Percentiles rank a stretch among this genome's conserved stretches.
Evolutionary conservation across 306 rosid genomes (phyloP).

Genomic region (Prunus padus): DNA sequence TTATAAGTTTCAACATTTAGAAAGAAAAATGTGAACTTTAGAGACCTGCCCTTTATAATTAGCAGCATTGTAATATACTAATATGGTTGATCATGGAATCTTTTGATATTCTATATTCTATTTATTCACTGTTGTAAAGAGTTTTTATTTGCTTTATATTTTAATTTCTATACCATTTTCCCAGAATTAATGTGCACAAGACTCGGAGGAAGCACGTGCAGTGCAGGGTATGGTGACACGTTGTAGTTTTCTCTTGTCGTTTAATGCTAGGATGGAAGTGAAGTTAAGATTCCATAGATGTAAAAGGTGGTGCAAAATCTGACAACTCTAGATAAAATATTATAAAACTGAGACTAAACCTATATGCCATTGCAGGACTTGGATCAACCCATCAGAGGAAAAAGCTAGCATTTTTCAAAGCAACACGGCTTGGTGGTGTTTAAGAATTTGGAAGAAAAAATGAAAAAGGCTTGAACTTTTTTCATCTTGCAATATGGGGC

Average conservation of each 20-base stretch:
- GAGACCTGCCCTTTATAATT: background rate
- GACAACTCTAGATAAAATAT: conserved; percentile 24
- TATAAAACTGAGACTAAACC: conserved; percentile 22
- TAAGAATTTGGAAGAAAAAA: too few relatives aligned
- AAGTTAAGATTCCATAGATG: conserved; percentile 53
- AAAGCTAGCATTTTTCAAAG: background rate
- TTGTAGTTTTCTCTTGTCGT: conserved; percentile 57
- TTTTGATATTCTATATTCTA: conserved; percentile 23
- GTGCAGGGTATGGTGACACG: conserved; percentile 35
- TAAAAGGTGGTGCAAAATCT: conserved; percentile 35
- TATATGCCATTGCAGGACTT: conserved; percentile 25
- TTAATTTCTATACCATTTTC: conserved; percentile 17
- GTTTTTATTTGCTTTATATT: conserved; percentile 19
- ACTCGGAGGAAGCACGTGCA: conserved; percentile 67
- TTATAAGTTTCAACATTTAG: background rate
- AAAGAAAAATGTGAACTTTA: background rate
- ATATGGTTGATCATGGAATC: conserved; percentile 32
- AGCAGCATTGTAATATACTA: conserved; percentile 23
- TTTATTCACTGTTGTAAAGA: conserved; percentile 1
- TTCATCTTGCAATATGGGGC: background rate
- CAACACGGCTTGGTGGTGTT: conserved; percentile 9
- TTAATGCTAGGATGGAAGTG: conserved; percentile 37
- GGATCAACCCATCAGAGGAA: conserved; percentile 31
- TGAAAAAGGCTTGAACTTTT: too few relatives aligned
- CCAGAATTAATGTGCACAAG: conserved; percentile 33